Conservation (phyloP, 306 rosid species). For the Malus sieversii region DNA sequence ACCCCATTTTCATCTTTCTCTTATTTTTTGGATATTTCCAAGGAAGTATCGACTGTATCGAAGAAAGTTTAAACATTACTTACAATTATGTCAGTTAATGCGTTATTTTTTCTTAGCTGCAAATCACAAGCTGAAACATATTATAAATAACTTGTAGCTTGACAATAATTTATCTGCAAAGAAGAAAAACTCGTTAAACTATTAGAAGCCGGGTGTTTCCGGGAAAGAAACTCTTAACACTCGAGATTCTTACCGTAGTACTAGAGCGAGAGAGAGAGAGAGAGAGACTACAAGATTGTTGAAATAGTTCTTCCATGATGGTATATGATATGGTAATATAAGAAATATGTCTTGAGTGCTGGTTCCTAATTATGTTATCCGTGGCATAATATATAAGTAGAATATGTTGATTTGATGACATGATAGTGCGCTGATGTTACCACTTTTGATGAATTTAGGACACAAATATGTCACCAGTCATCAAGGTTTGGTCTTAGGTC, state of each 20-base stretch:
- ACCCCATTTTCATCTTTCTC: too few species aligned
- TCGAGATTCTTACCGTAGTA: background rate
- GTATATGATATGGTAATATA: background rate
- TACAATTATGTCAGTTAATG: background rate
- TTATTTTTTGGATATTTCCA: too few species aligned
- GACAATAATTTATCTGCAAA: background rate
- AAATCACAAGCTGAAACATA: background rate
- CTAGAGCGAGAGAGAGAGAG: background rate
- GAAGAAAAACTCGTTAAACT: background rate
- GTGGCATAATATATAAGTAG: background rate
- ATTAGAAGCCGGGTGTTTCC: too few species aligned
- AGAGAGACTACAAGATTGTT: background rate
- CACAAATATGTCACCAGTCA: background rate
- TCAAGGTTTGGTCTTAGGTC: slow-evolving; percentile 15
- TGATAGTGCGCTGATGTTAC: slow-evolving; percentile 8
- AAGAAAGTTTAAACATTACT: too few species aligned
- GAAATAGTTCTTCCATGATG: background rate
- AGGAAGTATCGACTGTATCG: too few species aligned
- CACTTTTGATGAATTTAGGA: slow-evolving; percentile 1
- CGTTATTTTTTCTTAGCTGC: too few species aligned
- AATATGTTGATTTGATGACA: background rate
- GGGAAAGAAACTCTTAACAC: background rate
- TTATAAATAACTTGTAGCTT: too few species aligned
- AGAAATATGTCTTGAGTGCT: slow-evolving; percentile 9
- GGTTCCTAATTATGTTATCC: slow-evolving; percentile 16